phyloP scores from a whole-genome alignment of 495 filamentous ascomycete genomes.

The Penicillium egyptiacum region DNA sequence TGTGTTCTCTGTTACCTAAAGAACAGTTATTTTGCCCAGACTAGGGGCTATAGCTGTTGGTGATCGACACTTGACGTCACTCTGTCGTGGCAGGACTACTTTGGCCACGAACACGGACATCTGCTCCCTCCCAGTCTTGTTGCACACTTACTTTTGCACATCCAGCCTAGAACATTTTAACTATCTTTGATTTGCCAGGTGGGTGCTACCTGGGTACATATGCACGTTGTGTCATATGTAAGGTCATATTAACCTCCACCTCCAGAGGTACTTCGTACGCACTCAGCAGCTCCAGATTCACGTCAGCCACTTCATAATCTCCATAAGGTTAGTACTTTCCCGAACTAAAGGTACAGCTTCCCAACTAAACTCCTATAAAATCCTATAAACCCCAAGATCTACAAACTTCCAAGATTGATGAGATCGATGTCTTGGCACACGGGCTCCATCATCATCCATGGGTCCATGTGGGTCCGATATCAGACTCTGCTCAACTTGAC shows the following conservation, averaged over 20 bases:
- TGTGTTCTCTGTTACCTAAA: background rate
- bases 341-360: background rate
- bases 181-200: too few relatives aligned
- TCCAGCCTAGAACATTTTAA: background rate
- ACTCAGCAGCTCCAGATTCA: background rate
- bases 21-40: background rate
- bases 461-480: conserved; percentile 8
- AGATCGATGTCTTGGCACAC: conserved; percentile 16
- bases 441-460: conserved; percentile 14
- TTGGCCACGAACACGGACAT: conserved; percentile 5
- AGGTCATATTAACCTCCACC: background rate
- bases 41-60: background rate
- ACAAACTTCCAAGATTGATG: background rate
- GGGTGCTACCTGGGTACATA: too few relatives aligned
- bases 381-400: background rate
- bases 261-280: too few relatives aligned
- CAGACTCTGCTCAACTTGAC: conserved; percentile 13
- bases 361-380: background rate
- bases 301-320: conserved; percentile 1
- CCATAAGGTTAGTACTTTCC: background rate
- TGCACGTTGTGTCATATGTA: background rate
- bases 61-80: conserved; percentile 14
- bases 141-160: background rate
- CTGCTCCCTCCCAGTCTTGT: conserved; percentile 8
- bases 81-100: background rate